Conservation (phyloP, 495 filamentous ascomycete genomes). For the Beverwykella pulmonaria region DNA sequence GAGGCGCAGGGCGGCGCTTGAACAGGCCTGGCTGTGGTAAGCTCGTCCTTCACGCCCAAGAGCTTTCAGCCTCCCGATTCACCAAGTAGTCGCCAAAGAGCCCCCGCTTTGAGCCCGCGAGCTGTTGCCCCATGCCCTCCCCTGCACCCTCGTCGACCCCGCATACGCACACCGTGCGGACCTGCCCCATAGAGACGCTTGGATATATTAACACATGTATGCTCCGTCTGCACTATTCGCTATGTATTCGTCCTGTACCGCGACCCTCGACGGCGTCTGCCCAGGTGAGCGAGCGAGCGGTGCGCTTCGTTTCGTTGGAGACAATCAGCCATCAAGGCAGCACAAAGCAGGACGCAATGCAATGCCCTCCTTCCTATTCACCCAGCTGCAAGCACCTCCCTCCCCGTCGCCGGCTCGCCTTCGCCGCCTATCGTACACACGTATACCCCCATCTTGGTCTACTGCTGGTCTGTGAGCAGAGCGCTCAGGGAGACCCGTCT, state of each 20-base stretch:
- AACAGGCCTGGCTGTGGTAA: conserved; percentile 1
- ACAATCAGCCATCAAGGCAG: not conserved
- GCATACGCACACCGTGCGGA: not conserved
- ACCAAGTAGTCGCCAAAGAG: not conserved
- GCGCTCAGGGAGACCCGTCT: not conserved
- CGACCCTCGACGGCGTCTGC: not conserved
- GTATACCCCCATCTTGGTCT: not conserved
- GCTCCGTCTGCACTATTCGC: conserved; percentile 15
- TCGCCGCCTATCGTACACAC: conserved; percentile 32
- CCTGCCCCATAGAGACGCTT: conserved; percentile 7
- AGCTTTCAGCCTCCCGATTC: not conserved
- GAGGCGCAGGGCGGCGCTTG: conserved; percentile 17
- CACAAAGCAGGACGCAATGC: not conserved
- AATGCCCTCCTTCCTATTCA: not conserved
- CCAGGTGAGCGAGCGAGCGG: not conserved
- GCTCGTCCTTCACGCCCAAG: not conserved
- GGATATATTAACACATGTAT: conserved; percentile 25
- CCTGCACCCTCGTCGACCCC: conserved; percentile 1
- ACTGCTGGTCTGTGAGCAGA: conserved; percentile 1
- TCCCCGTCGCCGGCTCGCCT: not conserved
- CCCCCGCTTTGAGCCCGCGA: not conserved
- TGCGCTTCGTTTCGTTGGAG: not conserved
- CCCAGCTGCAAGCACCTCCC: not conserved
- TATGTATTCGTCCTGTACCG: conserved; percentile 22
- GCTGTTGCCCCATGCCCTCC: not conserved